Base-by-base conservation (phyloP, 148 eudicot genomes). In the Rhododendron molle region DNA sequence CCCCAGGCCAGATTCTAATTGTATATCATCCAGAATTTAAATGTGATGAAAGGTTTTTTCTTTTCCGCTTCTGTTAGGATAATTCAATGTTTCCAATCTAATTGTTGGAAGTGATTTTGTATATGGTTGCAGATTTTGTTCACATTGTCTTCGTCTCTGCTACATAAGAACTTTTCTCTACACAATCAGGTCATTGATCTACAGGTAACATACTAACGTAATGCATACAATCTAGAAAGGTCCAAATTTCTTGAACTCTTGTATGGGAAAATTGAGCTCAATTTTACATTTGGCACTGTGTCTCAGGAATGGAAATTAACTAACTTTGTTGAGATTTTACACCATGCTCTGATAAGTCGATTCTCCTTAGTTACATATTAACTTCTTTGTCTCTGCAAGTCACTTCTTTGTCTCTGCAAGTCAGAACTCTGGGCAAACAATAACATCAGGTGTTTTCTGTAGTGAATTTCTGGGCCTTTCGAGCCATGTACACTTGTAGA, bases 141-240 rank as follows among this genome's bases (percentile, higher is more conserved):
- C 15, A 81, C 89, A 0, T 43, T 50, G 7, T 87, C 90, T 21
- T 89, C 91, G 5, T 92, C 90, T 67, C 60, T 90, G 62, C 72
- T 90, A 18, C 87, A 87, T 71, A 92, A 88, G 84, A 92, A 89
- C 71, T 87, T 88, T 80, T 77, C 91, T 52, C 87, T 90, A 43
- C 89, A 88, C 20, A 85, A 81, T 26, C 86, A 92, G 86, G 87
- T 89, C 40, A 85, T n/a, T 88, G 89, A 87, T n/a, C 90, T 92
- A 26, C 90, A 90, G 94, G 94, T 92, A 92, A 80, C 18, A 14
- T n/a, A 32, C 52, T 18, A 69, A 52, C 15, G 5, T 36, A 32
- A 16, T 9, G 1, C 74, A 34, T 65, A 4, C 15, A 65, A 78
- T 0, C 36, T 79, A 3, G 2, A 18, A 20, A 32, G 72, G 12